phyloP scores from a whole-genome alignment of 2,329 filamentous ascomycete genomes.

The Aspergillus sp. region DNA sequence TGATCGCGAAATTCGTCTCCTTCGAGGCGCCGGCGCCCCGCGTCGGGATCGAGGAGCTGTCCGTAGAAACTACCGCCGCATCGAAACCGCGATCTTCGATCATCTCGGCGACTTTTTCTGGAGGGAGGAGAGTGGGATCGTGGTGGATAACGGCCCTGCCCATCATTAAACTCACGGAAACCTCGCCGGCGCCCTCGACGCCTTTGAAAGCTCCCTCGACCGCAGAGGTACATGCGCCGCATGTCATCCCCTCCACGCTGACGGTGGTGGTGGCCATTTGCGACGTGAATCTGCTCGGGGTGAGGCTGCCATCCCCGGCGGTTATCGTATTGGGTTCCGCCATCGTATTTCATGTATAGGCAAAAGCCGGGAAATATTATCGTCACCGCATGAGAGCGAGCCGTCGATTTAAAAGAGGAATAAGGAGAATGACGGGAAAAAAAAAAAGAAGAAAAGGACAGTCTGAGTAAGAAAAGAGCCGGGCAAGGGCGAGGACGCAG shows the following conservation, averaged over 20 bases:
- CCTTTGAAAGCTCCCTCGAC: slow-evolving; percentile 87
- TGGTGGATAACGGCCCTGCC: slow-evolving; percentile 94
- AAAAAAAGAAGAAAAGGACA: slow-evolving; percentile 6
- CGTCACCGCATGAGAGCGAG: slow-evolving; percentile 20
- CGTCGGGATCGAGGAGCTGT: slow-evolving; percentile 60
- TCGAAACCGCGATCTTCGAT: slow-evolving; percentile 94
- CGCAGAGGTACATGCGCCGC: slow-evolving; percentile 92
- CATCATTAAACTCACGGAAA: slow-evolving; percentile 92
- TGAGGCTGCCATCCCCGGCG: slow-evolving; percentile 17
- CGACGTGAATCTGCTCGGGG: slow-evolving; percentile 39
- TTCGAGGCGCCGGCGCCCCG: slow-evolving; percentile 35
- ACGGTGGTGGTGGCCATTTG: slow-evolving; percentile 89
- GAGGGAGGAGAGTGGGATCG: slow-evolving; percentile 70
- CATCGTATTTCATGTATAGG: slow-evolving; percentile 17
- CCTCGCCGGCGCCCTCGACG: slow-evolving; percentile 76
- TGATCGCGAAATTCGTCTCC: slow-evolving; percentile 54
- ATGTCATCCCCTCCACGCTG: slow-evolving; percentile 82
- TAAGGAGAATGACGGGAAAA: slow-evolving; percentile 3
- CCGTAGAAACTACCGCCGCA: slow-evolving; percentile 80
- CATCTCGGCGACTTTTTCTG: slow-evolving; percentile 75
- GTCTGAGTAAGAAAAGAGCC: background rate
- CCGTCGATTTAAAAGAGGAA: background rate
- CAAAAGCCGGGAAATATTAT: slow-evolving; percentile 7
- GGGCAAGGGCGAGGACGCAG: background rate
- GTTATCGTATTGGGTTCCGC: slow-evolving; percentile 18